Evolutionary conservation across 352 stramenopile genomes (phyloP).

Genomic region (Blastocystis sp.): DNA sequence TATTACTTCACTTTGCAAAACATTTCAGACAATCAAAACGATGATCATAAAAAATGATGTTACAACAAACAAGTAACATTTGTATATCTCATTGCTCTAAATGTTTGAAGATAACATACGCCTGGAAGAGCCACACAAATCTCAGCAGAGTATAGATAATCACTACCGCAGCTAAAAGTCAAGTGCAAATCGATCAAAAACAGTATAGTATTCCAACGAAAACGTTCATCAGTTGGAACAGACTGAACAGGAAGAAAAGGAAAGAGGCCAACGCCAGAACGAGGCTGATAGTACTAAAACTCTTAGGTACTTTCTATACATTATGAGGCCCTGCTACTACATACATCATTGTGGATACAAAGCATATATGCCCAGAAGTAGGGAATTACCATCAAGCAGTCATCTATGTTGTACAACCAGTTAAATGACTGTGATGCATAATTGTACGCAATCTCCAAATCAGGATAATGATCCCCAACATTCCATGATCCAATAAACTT

Average conservation of each 20-base stretch:
- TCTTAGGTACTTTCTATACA: background rate
- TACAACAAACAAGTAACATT: background rate
- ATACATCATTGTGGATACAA: background rate
- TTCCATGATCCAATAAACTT: constrained; percentile 22
- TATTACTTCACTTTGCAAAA: background rate
- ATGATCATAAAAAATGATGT: background rate
- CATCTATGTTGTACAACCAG: constrained; percentile 39
- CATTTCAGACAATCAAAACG: background rate
- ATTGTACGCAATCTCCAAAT: constrained; percentile 10
- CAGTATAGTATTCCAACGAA: constrained; percentile 13
- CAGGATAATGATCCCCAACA: background rate
- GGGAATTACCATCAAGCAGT: constrained; percentile 31
- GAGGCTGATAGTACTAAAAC: background rate
- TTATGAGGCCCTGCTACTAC: background rate
- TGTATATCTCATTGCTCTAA: background rate
- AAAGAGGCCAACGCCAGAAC: background rate
- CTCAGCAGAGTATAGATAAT: background rate
- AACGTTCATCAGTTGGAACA: background rate
- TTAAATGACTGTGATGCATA: background rate
- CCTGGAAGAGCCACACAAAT: constrained; percentile 40
- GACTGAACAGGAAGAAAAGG: constrained; percentile 46
- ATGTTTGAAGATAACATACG: constrained; percentile 42
- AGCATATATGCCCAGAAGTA: constrained; percentile 40
- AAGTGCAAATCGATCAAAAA: background rate
- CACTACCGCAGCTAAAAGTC: background rate